These are phyloP conservation scores for Herpomyces periplanetae DNA, from an alignment of 2,329 filamentous ascomycete species.

Conservation along the genomic window DNA sequence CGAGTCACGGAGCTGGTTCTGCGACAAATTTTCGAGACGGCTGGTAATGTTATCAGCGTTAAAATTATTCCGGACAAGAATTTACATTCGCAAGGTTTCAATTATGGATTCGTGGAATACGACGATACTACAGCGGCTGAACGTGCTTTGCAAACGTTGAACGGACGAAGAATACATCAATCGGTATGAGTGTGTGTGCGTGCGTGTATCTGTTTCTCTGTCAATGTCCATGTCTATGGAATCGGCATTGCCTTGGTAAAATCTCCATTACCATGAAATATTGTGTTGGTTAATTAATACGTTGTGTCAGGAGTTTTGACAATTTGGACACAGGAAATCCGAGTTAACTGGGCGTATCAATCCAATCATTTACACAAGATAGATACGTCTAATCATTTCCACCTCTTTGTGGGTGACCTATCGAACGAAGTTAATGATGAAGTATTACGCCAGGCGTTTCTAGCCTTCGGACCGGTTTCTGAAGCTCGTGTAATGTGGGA, in stretches of 20 bases:
- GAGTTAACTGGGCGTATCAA: conserved; percentile 97
- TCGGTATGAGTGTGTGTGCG: conserved; percentile 29
- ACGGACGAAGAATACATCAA: conserved; percentile 77
- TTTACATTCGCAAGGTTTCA: conserved; percentile 61
- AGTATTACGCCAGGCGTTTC: conserved; percentile 65
- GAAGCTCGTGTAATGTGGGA: conserved; percentile 99
- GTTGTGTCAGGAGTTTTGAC: conserved; percentile 1
- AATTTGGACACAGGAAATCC: conserved; percentile 31
- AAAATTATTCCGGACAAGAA: conserved; percentile 99
- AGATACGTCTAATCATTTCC: conserved; percentile 89
- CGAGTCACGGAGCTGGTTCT: conserved; percentile 82
- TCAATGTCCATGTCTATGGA: too few species aligned
- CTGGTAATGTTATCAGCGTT: conserved; percentile 84
- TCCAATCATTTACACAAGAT: conserved; percentile 79
- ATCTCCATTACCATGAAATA: too few species aligned
- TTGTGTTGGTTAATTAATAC: too few species aligned
- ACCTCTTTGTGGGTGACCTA: conserved; percentile 89
- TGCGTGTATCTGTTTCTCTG: too few species aligned
- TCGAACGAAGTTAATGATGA: conserved; percentile 98
- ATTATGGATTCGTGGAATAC: conserved; percentile 96
- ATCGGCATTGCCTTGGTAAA: too few species aligned
- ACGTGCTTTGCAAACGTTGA: conserved; percentile 82
- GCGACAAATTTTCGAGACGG: conserved; percentile 93
- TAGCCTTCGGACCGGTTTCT: conserved; percentile 71
- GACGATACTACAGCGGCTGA: conserved; percentile 88